Base-by-base conservation (phyloP, 176 grass and related monocot species). In the Bromus sterilis region DNA sequence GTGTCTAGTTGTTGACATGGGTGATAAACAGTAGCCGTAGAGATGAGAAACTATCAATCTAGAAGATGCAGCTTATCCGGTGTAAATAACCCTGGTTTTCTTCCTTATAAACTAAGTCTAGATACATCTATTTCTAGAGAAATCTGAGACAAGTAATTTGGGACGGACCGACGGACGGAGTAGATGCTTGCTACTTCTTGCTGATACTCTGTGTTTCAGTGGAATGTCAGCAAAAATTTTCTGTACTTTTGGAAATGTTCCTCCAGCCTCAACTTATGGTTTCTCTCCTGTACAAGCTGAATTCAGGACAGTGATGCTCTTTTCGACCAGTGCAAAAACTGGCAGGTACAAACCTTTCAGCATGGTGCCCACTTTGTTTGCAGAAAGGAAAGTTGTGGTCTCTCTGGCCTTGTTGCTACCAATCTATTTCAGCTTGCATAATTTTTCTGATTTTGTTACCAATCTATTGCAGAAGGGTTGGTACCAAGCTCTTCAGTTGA, bases 1-100 rank as follows among this genome's bases (percentile, higher is more conserved):
- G 43, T 48, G 26, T 37, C 34, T 89, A 81, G 62, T 5, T 77
- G 60, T 11, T 85, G 56, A 73, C 55, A 82, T 86, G 71, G 71
- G 35, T 80, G 63, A 31, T 7, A 70, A 64, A 72, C 83, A 49
- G 41, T 49, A 73, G 69, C 13, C 57, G 56, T 60, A 78, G 74
- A 66, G 40, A 80, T 26, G 44, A 86, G 29, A 58, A 58, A 56
- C 31, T 53, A 83, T 64, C 48, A 56, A 30, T 57, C 53, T 71
- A 29, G 28, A 72, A 44, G 9, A 43, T 36, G 33, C 36, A 82
- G 46, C 69, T 43, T 82, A 72, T 56, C 58, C 43, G 36, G 13
- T 80, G 60, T 84, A 49, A 7, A 80, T 89, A 80, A 34, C 15
- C 1, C 15, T 46, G 14, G 28, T 56, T 10, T 42, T 13, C 4